Percentiles rank a stretch among this genome's conserved stretches.
These are phyloP conservation scores for Ecytonucleospora hepatopenaei DNA, from an alignment of 371 early-diverging fungal genomes.

Conservation along the genomic window DNA sequence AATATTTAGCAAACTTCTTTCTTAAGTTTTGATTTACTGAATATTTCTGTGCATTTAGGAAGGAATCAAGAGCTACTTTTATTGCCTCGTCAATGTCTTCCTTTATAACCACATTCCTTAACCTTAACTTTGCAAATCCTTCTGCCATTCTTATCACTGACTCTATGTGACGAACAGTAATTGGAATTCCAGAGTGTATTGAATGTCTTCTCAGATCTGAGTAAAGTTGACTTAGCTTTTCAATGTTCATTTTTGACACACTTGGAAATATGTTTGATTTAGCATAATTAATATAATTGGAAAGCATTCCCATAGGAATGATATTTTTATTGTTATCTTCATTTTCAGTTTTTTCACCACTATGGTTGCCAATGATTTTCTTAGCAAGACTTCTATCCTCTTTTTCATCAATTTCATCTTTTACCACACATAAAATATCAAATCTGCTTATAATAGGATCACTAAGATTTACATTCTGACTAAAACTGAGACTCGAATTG, in stretches of 20 bases:
- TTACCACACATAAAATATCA: conserved; percentile 92
- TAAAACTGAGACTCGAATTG: conserved; percentile 78
- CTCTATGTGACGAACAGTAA: conserved; percentile 94
- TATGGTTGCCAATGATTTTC: conserved; percentile 78
- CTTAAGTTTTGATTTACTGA: conserved; percentile 66
- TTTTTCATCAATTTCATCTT: conserved; percentile 74
- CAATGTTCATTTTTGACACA: conserved; percentile 70
- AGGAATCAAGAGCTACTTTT: conserved; percentile 74
- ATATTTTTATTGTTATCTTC: conserved; percentile 47
- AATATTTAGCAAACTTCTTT: conserved; percentile 54
- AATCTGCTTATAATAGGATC: conserved; percentile 97
- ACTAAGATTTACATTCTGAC: conserved; percentile 91
- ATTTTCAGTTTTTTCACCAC: not conserved
- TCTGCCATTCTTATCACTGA: conserved; percentile 89
- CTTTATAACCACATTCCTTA: conserved; percentile 73
- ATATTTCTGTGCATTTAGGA: conserved; percentile 85
- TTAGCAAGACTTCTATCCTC: conserved; percentile 76
- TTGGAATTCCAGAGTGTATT: conserved; percentile 72
- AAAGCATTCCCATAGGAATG: conserved; percentile 62
- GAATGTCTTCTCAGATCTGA: conserved; percentile 83
- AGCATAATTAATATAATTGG: conserved; percentile 92
- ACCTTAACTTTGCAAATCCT: conserved; percentile 88
- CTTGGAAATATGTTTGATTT: conserved; percentile 71
- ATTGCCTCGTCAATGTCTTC: conserved; percentile 91
- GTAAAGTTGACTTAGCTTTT: conserved; percentile 72